phyloP scores from a whole-genome alignment of 768 basidiomycete genomes.

The Tulasnella sp. region DNA sequence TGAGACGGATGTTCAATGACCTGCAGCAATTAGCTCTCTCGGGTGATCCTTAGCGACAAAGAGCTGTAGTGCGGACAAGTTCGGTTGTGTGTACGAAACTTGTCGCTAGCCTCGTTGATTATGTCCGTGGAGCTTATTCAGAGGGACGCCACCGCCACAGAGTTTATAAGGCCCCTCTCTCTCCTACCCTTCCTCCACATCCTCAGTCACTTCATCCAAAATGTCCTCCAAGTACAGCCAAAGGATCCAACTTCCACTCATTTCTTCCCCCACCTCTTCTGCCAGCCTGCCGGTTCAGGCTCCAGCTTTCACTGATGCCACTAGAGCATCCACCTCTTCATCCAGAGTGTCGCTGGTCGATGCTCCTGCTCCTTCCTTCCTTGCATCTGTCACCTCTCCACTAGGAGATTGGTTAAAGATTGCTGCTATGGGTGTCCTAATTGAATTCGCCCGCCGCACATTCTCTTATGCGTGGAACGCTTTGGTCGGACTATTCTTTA shows the following conservation, averaged over 20 bases:
- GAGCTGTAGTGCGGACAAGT: not conserved
- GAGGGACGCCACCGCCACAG: conserved; percentile 4
- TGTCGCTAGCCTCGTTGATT: not conserved
- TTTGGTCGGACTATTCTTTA: conserved; percentile 61
- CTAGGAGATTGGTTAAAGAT: not conserved
- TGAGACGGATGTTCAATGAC: not conserved
- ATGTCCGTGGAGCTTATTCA: conserved; percentile 2
- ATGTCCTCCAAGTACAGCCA: conserved; percentile 11
- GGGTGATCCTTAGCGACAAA: conserved; percentile 10
- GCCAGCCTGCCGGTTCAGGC: conserved; percentile 18
- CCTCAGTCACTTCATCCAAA: not conserved
- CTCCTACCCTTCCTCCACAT: not conserved
- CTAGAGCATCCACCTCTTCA: not conserved
- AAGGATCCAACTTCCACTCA: conserved; percentile 13
- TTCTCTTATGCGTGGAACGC: conserved; percentile 25
- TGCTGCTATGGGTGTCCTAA: not conserved
- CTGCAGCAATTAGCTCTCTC: conserved; percentile 1
- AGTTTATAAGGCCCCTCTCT: not conserved
- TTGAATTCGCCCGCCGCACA: conserved; percentile 12
- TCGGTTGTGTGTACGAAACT: not conserved
- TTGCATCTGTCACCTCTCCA: conserved; percentile 4
- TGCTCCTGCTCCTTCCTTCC: not conserved
- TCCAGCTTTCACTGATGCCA: not conserved
- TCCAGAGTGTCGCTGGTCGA: conserved; percentile 5
- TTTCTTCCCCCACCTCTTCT: conserved; percentile 11